phyloP scores from a whole-genome alignment of 2,329 filamentous ascomycete genomes.

The Atkinsonella hypoxylon region DNA sequence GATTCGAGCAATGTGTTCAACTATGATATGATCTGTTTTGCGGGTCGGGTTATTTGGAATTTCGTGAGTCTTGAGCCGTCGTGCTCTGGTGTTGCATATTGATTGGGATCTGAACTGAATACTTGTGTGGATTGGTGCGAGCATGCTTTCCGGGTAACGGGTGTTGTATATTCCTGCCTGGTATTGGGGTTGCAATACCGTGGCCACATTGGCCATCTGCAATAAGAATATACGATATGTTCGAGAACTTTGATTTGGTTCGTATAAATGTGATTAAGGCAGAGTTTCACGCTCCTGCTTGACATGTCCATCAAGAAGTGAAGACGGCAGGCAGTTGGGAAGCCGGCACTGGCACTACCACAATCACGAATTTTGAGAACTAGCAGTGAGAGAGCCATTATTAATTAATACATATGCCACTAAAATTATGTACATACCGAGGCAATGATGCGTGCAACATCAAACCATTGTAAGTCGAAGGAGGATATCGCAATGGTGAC shows the following conservation, averaged over 20 bases:
- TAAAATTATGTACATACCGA: not conserved
- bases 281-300: too few relatives aligned
- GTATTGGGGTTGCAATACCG: slow-evolving; percentile 18
- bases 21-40: slow-evolving; percentile 22
- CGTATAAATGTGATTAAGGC: too few relatives aligned
- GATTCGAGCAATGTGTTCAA: slow-evolving; percentile 12
- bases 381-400: not conserved
- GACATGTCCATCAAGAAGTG: too few relatives aligned
- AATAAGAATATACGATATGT: slow-evolving; percentile 28
- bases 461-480: not conserved
- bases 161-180: slow-evolving; percentile 11
- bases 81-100: slow-evolving; percentile 24
- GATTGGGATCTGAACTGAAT: slow-evolving; percentile 12
- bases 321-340: too few relatives aligned
- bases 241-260: slow-evolving; percentile 7
- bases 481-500: slow-evolving; percentile 10
- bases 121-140: slow-evolving; percentile 17
- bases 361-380: too few relatives aligned
- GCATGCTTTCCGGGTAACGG: slow-evolving; percentile 21
- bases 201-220: slow-evolving; percentile 18
- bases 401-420: too few relatives aligned
- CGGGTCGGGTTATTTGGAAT: slow-evolving; percentile 20
- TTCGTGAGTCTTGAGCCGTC: slow-evolving; percentile 20
- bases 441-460: slow-evolving; percentile 1
- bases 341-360: too few relatives aligned